Percentiles rank a stretch among this genome's conserved stretches.
These are phyloP conservation scores for Thalassiosira mediterranea DNA, from an alignment of 352 stramenopile genomes.

Conservation along the genomic window DNA sequence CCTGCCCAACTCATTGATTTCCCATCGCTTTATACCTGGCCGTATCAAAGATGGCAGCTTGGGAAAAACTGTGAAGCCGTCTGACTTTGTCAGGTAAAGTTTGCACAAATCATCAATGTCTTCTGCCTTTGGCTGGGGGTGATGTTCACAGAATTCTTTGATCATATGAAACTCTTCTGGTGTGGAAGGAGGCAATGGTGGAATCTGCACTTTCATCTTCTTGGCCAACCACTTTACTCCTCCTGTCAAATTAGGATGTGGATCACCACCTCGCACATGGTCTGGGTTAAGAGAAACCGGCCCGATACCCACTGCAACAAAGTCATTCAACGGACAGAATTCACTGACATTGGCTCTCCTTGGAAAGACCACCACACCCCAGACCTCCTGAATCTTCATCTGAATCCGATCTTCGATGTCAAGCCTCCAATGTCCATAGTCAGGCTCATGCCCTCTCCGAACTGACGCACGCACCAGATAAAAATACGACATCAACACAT, in stretches of 20 bases:
- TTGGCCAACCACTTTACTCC: slow-evolving; percentile 22
- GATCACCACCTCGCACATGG: slow-evolving; percentile 10
- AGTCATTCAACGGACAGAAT: slow-evolving; percentile 7
- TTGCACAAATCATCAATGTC: slow-evolving; percentile 18
- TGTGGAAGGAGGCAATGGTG: slow-evolving; percentile 2
- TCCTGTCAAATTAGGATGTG: background rate
- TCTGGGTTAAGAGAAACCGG: slow-evolving; percentile 7
- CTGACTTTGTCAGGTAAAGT: slow-evolving; percentile 4
- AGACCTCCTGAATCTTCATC: slow-evolving; percentile 12
- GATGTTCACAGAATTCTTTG: slow-evolving; percentile 20
- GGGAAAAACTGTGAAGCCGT: slow-evolving; percentile 16
- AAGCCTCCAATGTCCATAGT: slow-evolving; percentile 25
- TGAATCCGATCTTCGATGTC: slow-evolving; percentile 29
- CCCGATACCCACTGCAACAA: slow-evolving; percentile 20
- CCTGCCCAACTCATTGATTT: slow-evolving; percentile 6
- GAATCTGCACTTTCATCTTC: slow-evolving; percentile 9
- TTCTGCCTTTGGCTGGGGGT: slow-evolving; percentile 12
- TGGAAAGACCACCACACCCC: slow-evolving; percentile 17
- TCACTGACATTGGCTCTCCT: slow-evolving; percentile 20
- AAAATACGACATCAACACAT: slow-evolving; percentile 16
- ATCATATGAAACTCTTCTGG: slow-evolving; percentile 29
- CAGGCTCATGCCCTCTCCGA: slow-evolving; percentile 6
- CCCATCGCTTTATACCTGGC: slow-evolving; percentile 17
- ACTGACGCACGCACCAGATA: slow-evolving; percentile 15
- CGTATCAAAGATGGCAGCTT: slow-evolving; percentile 25